Evolutionary conservation across 352 stramenopile genomes (phyloP), one percentile per base, ranked within the genome.

Genomic region (Plasmopara viticola): DNA sequence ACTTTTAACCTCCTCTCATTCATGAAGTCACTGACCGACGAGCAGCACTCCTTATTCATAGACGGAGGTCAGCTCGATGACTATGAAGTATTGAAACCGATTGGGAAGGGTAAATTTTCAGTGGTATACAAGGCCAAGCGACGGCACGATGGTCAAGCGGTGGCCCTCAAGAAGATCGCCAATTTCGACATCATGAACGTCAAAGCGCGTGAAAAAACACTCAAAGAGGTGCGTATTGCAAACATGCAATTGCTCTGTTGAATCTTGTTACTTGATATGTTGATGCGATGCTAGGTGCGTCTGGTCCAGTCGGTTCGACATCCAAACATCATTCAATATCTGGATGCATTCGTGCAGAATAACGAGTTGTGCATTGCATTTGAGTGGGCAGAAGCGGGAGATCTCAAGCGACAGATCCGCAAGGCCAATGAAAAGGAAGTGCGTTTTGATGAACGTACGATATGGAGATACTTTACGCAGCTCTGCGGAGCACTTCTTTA

Each of bases 381-480:
- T 57, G 90, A 97, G 64, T 98, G 89, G 90, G 90, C 91, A 43
- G 85, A 93, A 56, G 92, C 90, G 5, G 93, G 93, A 2, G 90
- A 97, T 53, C 61, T 98, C 4, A 97, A 97, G 72, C 70, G 90
- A 0, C 90, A 97, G 66, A 85, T 96, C 39, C 78, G 85, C 13
- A 96, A 96, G 44, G 91, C 92, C 14, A 81, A 88, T 53, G 87
- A 97, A 53, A 85, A 85, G 33, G 44, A 60, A 0, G 53, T 81
- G 46, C 72, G 84, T 30, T 96, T 98, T 38, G 87, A 96, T 53
- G 93, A 98, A 67, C 75, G 81, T 13, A 85, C 93, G 18, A 90
- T 97, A 48, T 98, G 90, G 93, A 90, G 88, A 18, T 98, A 97
- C 56, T 98, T 98, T 53, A 51, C 57, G 13, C 86, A 97, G 56